These are phyloP conservation scores for Lasiodiplodia sp. DNA, from an alignment of 2,329 filamentous ascomycete species.

Conservation along the genomic window DNA sequence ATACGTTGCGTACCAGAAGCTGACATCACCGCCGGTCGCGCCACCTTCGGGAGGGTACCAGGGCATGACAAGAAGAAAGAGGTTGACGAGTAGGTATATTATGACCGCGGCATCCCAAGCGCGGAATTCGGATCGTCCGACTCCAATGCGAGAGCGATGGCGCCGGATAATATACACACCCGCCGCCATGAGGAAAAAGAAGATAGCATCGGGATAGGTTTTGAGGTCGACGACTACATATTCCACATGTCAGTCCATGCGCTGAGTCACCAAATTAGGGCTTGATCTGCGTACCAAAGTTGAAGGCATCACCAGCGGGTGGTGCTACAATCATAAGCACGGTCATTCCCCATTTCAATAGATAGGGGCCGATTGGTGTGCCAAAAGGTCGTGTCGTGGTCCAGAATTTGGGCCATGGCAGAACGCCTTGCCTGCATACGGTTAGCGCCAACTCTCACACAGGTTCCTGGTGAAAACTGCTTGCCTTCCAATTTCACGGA, in stretches of 20 bases:
- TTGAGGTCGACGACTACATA: slow-evolving; percentile 71
- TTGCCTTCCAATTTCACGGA: slow-evolving; percentile 48
- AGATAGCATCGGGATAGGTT: slow-evolving; percentile 67
- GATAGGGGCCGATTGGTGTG: slow-evolving; percentile 71
- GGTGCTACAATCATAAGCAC: slow-evolving; percentile 71
- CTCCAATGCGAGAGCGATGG: slow-evolving; percentile 59
- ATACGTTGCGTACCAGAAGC: slow-evolving; percentile 62
- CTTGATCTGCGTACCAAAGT: slow-evolving; percentile 55
- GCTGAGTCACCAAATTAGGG: slow-evolving; percentile 12
- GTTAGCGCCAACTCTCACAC: too few relatives aligned
- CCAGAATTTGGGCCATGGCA: slow-evolving; percentile 67
- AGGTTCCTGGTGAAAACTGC: too few relatives aligned
- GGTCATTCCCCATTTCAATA: slow-evolving; percentile 74
- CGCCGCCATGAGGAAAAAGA: slow-evolving; percentile 64
- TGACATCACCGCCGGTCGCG: slow-evolving; percentile 28
- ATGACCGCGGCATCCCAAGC: slow-evolving; percentile 69
- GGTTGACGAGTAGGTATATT: slow-evolving; percentile 61
- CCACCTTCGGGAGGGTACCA: slow-evolving; percentile 55
- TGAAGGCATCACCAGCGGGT: slow-evolving; percentile 71
- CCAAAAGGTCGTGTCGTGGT: slow-evolving; percentile 72
- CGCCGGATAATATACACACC: slow-evolving; percentile 69
- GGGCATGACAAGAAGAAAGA: slow-evolving; percentile 65
- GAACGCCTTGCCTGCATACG: slow-evolving; percentile 62
- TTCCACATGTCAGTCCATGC: slow-evolving; percentile 35
- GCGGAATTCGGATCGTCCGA: slow-evolving; percentile 67